phyloP scores from a whole-genome alignment of 805 yeast species.

The Wickerhamomyces sydowiorum region DNA sequence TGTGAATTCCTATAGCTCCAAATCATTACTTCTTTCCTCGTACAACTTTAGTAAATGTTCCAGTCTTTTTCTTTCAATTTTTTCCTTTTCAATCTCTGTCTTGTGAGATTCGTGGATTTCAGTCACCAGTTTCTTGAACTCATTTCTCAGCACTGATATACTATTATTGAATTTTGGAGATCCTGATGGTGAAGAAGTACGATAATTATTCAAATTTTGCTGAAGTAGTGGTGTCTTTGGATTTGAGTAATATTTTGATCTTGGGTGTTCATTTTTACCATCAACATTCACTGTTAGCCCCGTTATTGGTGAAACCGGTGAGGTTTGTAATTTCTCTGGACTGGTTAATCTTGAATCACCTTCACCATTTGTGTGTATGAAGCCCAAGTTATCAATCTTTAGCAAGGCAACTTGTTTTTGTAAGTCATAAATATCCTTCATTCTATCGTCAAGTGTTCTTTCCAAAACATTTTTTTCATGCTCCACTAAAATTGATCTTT shows the following conservation, averaged over 20 bases:
- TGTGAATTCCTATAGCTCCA: slow-evolving; percentile 5
- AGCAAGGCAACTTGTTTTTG: slow-evolving; percentile 39
- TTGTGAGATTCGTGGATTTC: slow-evolving; percentile 61
- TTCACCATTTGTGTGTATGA: slow-evolving; percentile 4
- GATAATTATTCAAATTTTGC: slow-evolving; percentile 10
- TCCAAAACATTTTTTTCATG: slow-evolving; percentile 29
- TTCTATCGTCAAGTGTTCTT: slow-evolving; percentile 25
- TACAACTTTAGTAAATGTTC: slow-evolving; percentile 32
- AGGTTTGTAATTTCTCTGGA: slow-evolving; percentile 8
- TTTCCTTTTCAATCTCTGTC: slow-evolving; percentile 49
- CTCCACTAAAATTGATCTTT: slow-evolving; percentile 29
- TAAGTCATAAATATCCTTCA: slow-evolving; percentile 36
- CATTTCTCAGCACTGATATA: slow-evolving; percentile 56
- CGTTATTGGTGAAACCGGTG: slow-evolving; percentile 20
- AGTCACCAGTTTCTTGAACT: slow-evolving; percentile 59
- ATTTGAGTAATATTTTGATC: slow-evolving; percentile 1
- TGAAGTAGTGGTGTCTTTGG: slow-evolving; percentile 20
- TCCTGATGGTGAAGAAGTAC: slow-evolving; percentile 10
- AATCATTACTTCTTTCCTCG: slow-evolving; percentile 13
- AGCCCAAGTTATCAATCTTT: slow-evolving; percentile 22
- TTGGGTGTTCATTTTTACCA: slow-evolving; percentile 8
- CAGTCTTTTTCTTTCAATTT: slow-evolving; percentile 42
- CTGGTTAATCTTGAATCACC: slow-evolving; percentile 1
- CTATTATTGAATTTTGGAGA: slow-evolving; percentile 28
- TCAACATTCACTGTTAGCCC: slow-evolving; percentile 14